Evolutionary conservation across 2,329 filamentous ascomycete genomes (phyloP), one percentile per base, ranked within the genome.

Genomic region (Gremmenia infestans): DNA sequence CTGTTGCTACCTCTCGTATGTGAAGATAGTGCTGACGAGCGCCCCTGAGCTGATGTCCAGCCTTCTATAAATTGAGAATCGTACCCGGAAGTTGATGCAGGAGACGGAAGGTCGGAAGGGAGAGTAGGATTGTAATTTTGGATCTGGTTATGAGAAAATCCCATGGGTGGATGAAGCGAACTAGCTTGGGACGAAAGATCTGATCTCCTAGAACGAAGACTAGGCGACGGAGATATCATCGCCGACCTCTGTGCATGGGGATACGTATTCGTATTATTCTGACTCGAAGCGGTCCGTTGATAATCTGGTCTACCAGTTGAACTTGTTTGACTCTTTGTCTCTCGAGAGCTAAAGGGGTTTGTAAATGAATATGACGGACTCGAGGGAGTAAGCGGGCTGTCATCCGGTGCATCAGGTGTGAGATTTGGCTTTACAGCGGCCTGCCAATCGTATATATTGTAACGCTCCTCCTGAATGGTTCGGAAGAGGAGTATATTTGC

Each of bases 141-240:
- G 4, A 78, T 75, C 53, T 81, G 39, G 69, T 72, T 32, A 72
- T 72, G 48, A 70, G 75, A 76, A 37, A 73, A 77, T 57, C 76
- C 81, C 15, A 78, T 78, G 12, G 80, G 80, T 25, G 61, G 67
- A 46, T 62, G 65, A 36, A 62, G 60, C 39, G 68, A 69, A 48
- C 66, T 68, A 50, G 67, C 61, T 61, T 65, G 67, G 2, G 83
- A 86, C 3, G 70, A 72, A 15, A 87, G 67, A 60, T 87, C 83
- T 60, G 83, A 87, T 35, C 78, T 77, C 60, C 80, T 81, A 3
- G 83, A 87, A 17, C 81, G 78, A 49, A 87, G 67, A 62, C 83
- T 86, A 0, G 79, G 81, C 1, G 82, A 81, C 43, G 80, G 81
- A 2, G 82, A 84, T 57, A 76, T 76, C 51, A 81, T 77, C 0